Evolutionary conservation across 352 stramenopile species (phyloP).

Genomic region (Phytophthora ramorum): DNA sequence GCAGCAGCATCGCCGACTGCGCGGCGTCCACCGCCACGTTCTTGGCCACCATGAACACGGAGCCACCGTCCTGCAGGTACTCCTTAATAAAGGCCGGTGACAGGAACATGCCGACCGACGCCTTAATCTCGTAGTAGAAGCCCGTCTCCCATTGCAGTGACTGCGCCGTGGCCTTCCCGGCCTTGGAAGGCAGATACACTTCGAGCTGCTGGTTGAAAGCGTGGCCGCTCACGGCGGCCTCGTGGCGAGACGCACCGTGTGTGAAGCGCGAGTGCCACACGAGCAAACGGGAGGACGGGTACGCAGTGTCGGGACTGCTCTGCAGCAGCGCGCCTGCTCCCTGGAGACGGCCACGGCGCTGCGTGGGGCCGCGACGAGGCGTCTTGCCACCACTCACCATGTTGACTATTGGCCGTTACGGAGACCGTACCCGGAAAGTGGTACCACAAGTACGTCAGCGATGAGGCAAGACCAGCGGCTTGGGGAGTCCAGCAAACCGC

Average conservation of each 20-base stretch:
- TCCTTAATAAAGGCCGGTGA: constrained; percentile 64
- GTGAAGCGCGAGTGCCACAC: constrained; percentile 72
- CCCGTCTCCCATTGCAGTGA: constrained; percentile 75
- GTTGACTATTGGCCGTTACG: not conserved
- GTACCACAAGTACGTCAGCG: constrained; percentile 9
- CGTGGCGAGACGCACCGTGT: constrained; percentile 55
- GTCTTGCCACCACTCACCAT: constrained; percentile 81
- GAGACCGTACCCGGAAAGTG: not conserved
- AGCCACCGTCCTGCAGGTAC: constrained; percentile 55
- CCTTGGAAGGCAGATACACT: constrained; percentile 51
- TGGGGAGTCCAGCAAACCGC: constrained; percentile 34
- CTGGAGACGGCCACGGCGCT: constrained; percentile 32
- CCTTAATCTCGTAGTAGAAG: constrained; percentile 84
- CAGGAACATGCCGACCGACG: constrained; percentile 62
- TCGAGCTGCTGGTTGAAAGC: constrained; percentile 80
- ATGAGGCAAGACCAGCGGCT: constrained; percentile 8
- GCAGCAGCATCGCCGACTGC: constrained; percentile 68
- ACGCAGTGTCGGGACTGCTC: constrained; percentile 11
- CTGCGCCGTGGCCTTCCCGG: constrained; percentile 46
- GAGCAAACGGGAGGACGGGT: constrained; percentile 52
- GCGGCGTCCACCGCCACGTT: constrained; percentile 69
- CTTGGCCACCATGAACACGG: constrained; percentile 81
- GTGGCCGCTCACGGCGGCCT: constrained; percentile 51
- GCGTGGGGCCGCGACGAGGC: constrained; percentile 29
- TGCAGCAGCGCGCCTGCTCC: constrained; percentile 16